Evolutionary conservation across 2,329 filamentous ascomycete species (phyloP), one percentile per base, ranked within the genome.

Genomic region (Colletotrichum noveboracense): DNA sequence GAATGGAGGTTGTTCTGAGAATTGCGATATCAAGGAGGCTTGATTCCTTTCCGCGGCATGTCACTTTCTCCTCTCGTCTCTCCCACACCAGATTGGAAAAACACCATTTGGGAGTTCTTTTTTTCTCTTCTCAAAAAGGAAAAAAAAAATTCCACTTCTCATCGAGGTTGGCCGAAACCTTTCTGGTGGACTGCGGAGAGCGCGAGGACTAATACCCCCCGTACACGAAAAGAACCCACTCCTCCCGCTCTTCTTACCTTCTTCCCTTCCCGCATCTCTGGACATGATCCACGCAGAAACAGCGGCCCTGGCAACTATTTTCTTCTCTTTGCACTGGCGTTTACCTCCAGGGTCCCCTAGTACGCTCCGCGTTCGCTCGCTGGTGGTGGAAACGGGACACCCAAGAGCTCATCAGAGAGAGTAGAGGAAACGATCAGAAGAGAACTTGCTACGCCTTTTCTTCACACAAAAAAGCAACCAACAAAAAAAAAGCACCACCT

Each of bases 71-170:
- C 80, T 81, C 82, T 83, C 84, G 12, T 61, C 60, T 84, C 83
- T 85, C 83, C 83, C 80, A 87, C 86, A 85, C 88, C 88, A 89
- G 86, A 89, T 89, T 89, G 88, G 85, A 85, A 80, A 38, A 83
- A 77, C 81, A 85, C 85, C 85, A 85, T 85, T 85, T 83, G 87
- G 87, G 86, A 86, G 86, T 76, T 79, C 43, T 80, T 70, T 75
- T 79, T 78, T 78, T 75, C 28, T 74, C 30, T 48, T 48, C 43
- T 48, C 43, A 48, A 48, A 48, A 48, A 48, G 60, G 64, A 76
- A 76, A 64, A 78, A 80, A 80, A 83, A 78, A 80, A 84, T 86
- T 88, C 86, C 87, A 85, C 87, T 89, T 88, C 87, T 88, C 78
- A 18, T 80, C 80, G 84, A 88, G 86, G 87, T 88, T 89, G 87